phyloP scores from a whole-genome alignment of 2,329 filamentous ascomycete species.

The Oidium heveae region DNA sequence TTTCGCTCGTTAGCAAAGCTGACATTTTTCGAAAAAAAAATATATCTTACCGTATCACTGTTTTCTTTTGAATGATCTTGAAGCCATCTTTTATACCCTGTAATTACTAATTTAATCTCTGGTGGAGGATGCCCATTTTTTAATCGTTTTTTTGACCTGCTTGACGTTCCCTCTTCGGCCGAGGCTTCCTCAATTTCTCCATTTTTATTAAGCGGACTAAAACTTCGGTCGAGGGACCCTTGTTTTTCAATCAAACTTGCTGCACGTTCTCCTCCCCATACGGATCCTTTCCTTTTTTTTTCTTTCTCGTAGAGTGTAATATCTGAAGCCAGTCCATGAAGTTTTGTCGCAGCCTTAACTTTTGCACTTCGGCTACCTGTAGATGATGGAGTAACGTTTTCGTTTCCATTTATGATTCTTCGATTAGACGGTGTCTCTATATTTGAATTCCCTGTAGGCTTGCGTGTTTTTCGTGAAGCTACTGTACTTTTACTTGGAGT shows the following conservation, averaged over 20 bases:
- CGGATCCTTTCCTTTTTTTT: constrained; percentile 42
- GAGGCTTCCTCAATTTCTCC: constrained; percentile 18
- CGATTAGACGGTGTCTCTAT: constrained; percentile 25
- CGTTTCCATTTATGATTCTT: constrained; percentile 37
- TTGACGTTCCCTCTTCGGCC: constrained; percentile 20
- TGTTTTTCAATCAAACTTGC: constrained; percentile 31
- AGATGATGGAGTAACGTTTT: constrained; percentile 60
- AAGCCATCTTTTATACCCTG: constrained; percentile 65
- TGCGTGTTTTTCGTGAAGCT: constrained; percentile 2
- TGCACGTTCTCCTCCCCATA: constrained; percentile 38
- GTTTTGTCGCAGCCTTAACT: constrained; percentile 48
- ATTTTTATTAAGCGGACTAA: constrained; percentile 17
- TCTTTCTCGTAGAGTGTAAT: constrained; percentile 85
- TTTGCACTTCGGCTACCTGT: constrained; percentile 72
- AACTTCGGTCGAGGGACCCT: constrained; percentile 13
- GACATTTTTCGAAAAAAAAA: background rate
- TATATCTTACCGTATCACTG: constrained; percentile 42
- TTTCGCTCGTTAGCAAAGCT: constrained; percentile 14
- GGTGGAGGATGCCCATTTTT: constrained; percentile 41
- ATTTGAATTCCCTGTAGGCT: constrained; percentile 1
- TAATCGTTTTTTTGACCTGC: constrained; percentile 23
- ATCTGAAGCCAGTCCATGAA: constrained; percentile 59
- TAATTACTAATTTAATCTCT: constrained; percentile 53
- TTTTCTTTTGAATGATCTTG: constrained; percentile 49
- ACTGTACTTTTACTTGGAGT: constrained; percentile 7